Evolutionary conservation across 2,329 filamentous ascomycete genomes (phyloP).

Genomic region (Trichophyton benhamiae): DNA sequence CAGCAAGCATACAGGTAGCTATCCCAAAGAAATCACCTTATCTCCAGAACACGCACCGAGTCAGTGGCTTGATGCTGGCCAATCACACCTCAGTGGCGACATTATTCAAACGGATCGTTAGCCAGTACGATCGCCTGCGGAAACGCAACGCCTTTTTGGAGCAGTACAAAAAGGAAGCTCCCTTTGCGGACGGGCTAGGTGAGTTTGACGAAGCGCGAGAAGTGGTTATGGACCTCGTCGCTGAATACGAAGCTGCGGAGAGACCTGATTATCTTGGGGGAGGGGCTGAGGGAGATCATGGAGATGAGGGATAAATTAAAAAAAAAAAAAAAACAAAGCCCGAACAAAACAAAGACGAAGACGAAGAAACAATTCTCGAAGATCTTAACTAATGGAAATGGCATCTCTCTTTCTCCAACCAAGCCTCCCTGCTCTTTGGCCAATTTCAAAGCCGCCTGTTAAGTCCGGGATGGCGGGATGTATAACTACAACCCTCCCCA

Average conservation of each 20-base stretch:
- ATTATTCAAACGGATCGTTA: slow-evolving; percentile 85
- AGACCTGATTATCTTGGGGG: slow-evolving; percentile 71
- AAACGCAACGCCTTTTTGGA: slow-evolving; percentile 97
- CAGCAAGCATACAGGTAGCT: slow-evolving; percentile 93
- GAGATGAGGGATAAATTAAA: slow-evolving; percentile 9
- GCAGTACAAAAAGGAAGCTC: slow-evolving; percentile 87
- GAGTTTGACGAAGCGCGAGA: slow-evolving; percentile 93
- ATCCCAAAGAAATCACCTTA: slow-evolving; percentile 95
- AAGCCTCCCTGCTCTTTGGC: background rate
- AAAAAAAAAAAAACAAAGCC: no score
- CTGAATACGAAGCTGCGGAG: slow-evolving; percentile 93
- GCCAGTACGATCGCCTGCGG: slow-evolving; percentile 83
- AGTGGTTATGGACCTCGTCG: slow-evolving; percentile 80
- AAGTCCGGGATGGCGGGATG: background rate
- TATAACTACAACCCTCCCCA: no score
- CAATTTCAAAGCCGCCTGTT: background rate
- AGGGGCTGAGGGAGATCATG: slow-evolving; percentile 8
- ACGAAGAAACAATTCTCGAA: background rate
- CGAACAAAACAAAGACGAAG: background rate
- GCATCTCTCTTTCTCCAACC: background rate
- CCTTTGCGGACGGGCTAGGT: slow-evolving; percentile 78
- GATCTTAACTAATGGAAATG: slow-evolving; percentile 1
- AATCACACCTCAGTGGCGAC: slow-evolving; percentile 97
- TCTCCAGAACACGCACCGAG: slow-evolving; percentile 82
- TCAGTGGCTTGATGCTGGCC: slow-evolving; percentile 92